Conservation (phyloP, 2,329 filamentous ascomycete genomes). For the Aspergillus fumigatus region DNA sequence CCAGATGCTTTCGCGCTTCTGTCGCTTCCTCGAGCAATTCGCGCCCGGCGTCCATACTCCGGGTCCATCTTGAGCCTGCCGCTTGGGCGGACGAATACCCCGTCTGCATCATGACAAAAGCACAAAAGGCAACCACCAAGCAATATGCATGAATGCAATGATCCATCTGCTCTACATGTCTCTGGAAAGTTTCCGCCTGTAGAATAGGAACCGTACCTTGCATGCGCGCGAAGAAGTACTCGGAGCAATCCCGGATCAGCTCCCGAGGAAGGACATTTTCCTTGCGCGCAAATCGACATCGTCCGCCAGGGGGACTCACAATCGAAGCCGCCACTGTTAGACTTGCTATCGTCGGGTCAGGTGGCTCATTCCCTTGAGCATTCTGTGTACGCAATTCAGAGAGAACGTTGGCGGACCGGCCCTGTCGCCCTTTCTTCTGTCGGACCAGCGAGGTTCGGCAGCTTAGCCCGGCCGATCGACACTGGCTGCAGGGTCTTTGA, state of each 20-base stretch:
- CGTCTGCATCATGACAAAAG: slow-evolving; percentile 29
- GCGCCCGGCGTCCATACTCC: slow-evolving; percentile 8
- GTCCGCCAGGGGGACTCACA: neutral
- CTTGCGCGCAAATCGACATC: slow-evolving; percentile 2
- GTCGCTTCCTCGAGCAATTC: slow-evolving; percentile 26
- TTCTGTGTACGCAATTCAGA: slow-evolving; percentile 12
- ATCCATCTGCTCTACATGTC: slow-evolving; percentile 17
- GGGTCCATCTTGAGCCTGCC: neutral
- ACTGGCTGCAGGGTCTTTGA: slow-evolving; percentile 15
- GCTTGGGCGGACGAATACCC: slow-evolving; percentile 9
- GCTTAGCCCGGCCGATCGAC: slow-evolving; percentile 11
- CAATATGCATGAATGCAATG: slow-evolving; percentile 23
- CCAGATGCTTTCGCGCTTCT: slow-evolving; percentile 16
- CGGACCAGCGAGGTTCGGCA: slow-evolving; percentile 14
- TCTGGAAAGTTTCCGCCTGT: slow-evolving; percentile 15
- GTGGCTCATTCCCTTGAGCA: neutral
- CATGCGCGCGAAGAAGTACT: slow-evolving; percentile 20
- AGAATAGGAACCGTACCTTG: slow-evolving; percentile 28
- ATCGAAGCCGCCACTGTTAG: neutral
- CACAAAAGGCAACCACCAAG: slow-evolving; percentile 34
- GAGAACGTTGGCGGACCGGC: slow-evolving; percentile 17
- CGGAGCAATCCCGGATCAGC: slow-evolving; percentile 13
- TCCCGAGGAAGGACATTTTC: slow-evolving; percentile 5
- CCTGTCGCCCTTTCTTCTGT: slow-evolving; percentile 20
- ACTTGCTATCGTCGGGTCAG: neutral